phyloP scores from a whole-genome alignment of 768 basidiomycete species.

The Leccinellum rugosiceps region DNA sequence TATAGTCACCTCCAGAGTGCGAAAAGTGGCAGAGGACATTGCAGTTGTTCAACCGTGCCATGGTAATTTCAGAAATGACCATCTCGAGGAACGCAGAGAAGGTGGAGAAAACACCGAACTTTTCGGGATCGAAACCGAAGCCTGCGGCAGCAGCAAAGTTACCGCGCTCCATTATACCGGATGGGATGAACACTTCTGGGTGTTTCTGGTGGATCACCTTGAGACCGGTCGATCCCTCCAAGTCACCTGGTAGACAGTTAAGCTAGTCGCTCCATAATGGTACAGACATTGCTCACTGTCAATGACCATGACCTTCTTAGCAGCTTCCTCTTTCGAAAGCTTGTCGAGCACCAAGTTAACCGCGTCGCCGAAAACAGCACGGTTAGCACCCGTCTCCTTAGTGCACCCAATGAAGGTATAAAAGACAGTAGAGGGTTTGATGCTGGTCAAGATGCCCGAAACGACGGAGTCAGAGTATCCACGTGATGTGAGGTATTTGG shows the following conservation, averaged over 20 bases:
- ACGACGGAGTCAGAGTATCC: slow-evolving; percentile 52
- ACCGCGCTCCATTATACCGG: slow-evolving; percentile 85
- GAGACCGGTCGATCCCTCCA: slow-evolving; percentile 87
- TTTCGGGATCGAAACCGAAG: slow-evolving; percentile 79
- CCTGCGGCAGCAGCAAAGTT: slow-evolving; percentile 85
- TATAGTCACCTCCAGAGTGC: slow-evolving; percentile 69
- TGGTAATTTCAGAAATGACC: slow-evolving; percentile 84
- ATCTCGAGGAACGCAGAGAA: slow-evolving; percentile 93
- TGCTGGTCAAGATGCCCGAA: slow-evolving; percentile 54
- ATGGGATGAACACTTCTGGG: slow-evolving; percentile 81
- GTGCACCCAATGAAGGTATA: slow-evolving; percentile 70
- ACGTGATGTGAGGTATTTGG: slow-evolving; percentile 65
- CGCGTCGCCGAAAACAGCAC: slow-evolving; percentile 82
- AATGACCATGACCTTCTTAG: slow-evolving; percentile 81
- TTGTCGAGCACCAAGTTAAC: slow-evolving; percentile 75
- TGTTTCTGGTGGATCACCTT: slow-evolving; percentile 88
- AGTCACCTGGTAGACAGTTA: slow-evolving; percentile 49
- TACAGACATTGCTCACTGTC: slow-evolving; percentile 52
- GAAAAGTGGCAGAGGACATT: slow-evolving; percentile 89
- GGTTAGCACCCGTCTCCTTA: slow-evolving; percentile 75
- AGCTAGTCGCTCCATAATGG: not conserved
- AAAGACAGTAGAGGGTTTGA: slow-evolving; percentile 54
- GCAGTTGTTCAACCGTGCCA: slow-evolving; percentile 89
- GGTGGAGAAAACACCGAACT: slow-evolving; percentile 86
- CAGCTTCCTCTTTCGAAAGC: slow-evolving; percentile 71